Conservation (phyloP, 306 rosid genomes). For the Sphenostylis stenocarpa region DNA sequence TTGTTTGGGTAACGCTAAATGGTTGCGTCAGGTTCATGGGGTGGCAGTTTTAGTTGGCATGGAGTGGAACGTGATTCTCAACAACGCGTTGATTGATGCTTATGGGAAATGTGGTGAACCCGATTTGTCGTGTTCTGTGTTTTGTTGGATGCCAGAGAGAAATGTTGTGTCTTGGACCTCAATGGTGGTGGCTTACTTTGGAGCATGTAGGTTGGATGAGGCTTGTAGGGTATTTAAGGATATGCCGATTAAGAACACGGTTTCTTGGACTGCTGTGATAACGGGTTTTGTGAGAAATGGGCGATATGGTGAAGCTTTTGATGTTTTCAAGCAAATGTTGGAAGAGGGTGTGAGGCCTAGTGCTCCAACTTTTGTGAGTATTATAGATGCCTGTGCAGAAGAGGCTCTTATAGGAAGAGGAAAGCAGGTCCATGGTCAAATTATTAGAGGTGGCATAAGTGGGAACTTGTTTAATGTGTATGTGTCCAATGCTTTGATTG, state of each 20-base stretch:
- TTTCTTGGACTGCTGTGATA: constrained; percentile 65
- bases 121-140: constrained; percentile 36
- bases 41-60: constrained; percentile 49
- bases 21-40: constrained; percentile 61
- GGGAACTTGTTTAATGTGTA: constrained; percentile 41
- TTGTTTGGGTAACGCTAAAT: constrained; percentile 42
- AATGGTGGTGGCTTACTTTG: constrained; percentile 45
- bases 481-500: constrained; percentile 53
- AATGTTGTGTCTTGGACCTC: constrained; percentile 66
- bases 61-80: constrained; percentile 44
- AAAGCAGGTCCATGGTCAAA: constrained; percentile 55
- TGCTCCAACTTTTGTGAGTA: constrained; percentile 51
- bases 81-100: constrained; percentile 59
- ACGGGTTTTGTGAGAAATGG: too few relatives aligned
- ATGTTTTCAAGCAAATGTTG: constrained; percentile 49
- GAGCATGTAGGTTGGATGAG: constrained; percentile 44
- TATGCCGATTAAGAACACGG: constrained; percentile 48
- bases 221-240: too few relatives aligned
- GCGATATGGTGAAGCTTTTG: constrained; percentile 45
- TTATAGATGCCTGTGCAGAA: constrained; percentile 59
- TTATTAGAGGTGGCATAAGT: constrained; percentile 37
- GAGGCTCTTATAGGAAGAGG: constrained; percentile 52
- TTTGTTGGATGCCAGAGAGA: constrained; percentile 49
- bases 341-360: constrained; percentile 40
- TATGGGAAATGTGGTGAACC: constrained; percentile 62